Evolutionary conservation across 768 basidiomycete species (phyloP), one percentile per base, ranked within the genome.

Genomic region (Coprinopsis cinerea): DNA sequence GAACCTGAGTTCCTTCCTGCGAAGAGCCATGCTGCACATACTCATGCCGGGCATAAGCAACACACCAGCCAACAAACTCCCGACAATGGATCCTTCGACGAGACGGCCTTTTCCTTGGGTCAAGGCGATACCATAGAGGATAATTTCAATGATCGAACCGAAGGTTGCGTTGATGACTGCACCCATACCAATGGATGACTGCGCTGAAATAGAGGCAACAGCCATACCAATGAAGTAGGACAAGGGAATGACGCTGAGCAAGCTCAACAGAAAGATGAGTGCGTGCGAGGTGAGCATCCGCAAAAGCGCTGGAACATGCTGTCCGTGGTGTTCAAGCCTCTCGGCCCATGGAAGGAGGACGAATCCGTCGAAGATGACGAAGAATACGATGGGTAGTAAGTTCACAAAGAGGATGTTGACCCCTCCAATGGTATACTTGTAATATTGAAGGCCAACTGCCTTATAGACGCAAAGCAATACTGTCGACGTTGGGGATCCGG

Each of bases 201-300:
- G 96, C 0, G 96, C 96, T n/a, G 88, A 92, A 60, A 99, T 98
- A 37, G 90, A 93, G 2, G 96, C 96, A 53, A 99, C 96, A 6
- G 96, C 96, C 96, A 97, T 97, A 15, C 96, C 96, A 61, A 99
- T 98, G 71, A 99, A 99, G 73, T 99, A 99, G 6, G 90, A 93
- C 17, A 99, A 76, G 0, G 96, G 96, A 56, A 99, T 98, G 60
- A 99, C 92, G 57, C 89, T 91, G 23, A 88, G 79, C 39, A 99
- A 73, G 56, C 86, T 79, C 58, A 94, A 67, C 37, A 91, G 55
- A 65, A 99, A 98, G 59, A 98, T 85, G 58, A 90, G 68, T 2
- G 77, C 79, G 43, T 83, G 83, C 1, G 84, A 84, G 5, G 89
- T 77, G 50, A 98, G 61, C 56, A 87, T 65, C 3, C 70, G 72